Base-by-base conservation (phyloP, 129 eudicot genomes). In the Flaveria robusta region DNA sequence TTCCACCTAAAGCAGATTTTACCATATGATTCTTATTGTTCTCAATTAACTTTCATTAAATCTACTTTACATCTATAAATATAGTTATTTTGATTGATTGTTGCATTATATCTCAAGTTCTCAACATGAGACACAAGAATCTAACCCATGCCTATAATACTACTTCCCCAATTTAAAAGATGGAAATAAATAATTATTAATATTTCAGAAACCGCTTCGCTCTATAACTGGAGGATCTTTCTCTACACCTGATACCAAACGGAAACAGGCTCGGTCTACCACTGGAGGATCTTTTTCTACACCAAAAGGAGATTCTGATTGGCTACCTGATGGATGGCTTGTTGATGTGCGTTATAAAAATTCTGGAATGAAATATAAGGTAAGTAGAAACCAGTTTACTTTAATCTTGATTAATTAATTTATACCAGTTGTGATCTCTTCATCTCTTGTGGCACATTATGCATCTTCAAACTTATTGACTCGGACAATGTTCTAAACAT, bases 271-370 rank as follows among this genome's bases (percentile, higher is more conserved):
- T 22, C 80, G 80, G 7, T 9, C 50, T 27, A 26, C 15, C 60
- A 27, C 55, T 46, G 78, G 66, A 42, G 80, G 56, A 81, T 12
- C 50, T 51, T 15, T 66, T 22, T 29, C 66, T 22, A 54, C 66
- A 4, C 63, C 23, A 70, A 70, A 52, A 75, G 83, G 29, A 56
- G 71, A 68, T 56, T 41, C 76, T 49, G 82, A 73, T 18, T 84
- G 89, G 90, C 85, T 90, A 81, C 96, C 96, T 54, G 71, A 54
- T 26, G 96, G 96, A 74, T 90, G 96, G 96, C 41, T 50, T 62
- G 24, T 72, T 60, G 96, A 90, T 68, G 68, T 72, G 58, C 83
- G 83, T n/a, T 39, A 27, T 22, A 74, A 50, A 51, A 9, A 12
- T 49, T n/a, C 72, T 54, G 88, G 88, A 68, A 1, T 22, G 70